Evolutionary conservation across 2,329 filamentous ascomycete species (phyloP).

Genomic region (Phyllosticta paracitricarpa): DNA sequence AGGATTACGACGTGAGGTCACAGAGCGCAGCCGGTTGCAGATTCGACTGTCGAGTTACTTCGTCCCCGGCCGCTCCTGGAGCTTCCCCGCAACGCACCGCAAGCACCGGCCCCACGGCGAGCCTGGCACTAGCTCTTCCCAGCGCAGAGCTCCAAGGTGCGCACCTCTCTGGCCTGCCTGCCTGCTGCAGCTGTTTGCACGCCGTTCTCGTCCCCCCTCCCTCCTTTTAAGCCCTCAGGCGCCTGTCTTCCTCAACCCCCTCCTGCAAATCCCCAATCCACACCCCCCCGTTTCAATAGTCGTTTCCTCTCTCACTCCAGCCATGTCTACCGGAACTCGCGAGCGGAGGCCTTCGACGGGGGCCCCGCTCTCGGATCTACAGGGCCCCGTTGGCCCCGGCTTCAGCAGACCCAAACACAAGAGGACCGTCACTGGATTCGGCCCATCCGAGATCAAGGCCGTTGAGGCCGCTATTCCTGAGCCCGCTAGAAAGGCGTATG

Average conservation of each 20-base stretch:
- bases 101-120: neutral
- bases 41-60: neutral
- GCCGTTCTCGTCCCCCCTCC: neutral
- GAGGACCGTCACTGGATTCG: slow-evolving; percentile 91
- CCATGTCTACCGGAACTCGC: slow-evolving; percentile 34
- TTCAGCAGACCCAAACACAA: slow-evolving; percentile 94
- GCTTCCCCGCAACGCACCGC: neutral
- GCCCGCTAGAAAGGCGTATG: slow-evolving; percentile 73
- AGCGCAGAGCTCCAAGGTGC: neutral
- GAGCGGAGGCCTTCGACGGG: slow-evolving; percentile 74
- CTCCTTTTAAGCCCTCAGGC: neutral
- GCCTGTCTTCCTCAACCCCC: neutral
- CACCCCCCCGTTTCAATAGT: neutral
- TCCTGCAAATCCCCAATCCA: neutral
- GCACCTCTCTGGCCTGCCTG: neutral
- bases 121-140: neutral
- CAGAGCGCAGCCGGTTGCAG: neutral
- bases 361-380: slow-evolving; percentile 76
- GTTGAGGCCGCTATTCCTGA: slow-evolving; percentile 90
- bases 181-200: neutral
- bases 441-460: slow-evolving; percentile 79
- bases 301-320: slow-evolving; percentile 9
- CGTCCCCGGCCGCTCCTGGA: neutral
- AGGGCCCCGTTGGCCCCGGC: slow-evolving; percentile 74
- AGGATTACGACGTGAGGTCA: neutral